Base-by-base conservation (phyloP, 306 rosid species). In the Betula pendula region DNA sequence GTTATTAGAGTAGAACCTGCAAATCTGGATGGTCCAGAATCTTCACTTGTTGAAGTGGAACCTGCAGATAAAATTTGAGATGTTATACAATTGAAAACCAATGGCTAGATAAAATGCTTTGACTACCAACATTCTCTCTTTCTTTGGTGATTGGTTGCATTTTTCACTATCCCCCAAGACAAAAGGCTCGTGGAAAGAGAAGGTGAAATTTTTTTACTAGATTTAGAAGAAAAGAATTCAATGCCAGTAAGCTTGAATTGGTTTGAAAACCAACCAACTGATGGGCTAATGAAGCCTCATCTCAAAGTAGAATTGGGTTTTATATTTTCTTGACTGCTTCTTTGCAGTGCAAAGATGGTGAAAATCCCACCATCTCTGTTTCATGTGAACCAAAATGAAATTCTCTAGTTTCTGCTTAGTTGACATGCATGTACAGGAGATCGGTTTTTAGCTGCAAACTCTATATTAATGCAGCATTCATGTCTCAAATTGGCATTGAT, bases 11-110 rank as follows among this genome's bases (percentile, higher is more conserved):
- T 50, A 69, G 49, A 87, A 95, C 98, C 96, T 95, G 97, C 75
- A 95, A 60, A 79, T 90, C 88, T 50, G 96, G 95, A 84, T 92
- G 97, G 85, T 95, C 90, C 81, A 95, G 29, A 83, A 78, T 73
- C 85, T 81, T 89, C 85, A 92, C 88, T 78, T 80, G 89, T 82
- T 89, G 87, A 87, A 70, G 83, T 0, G 96, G 92, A 82, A 90
- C 86, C 97, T 90, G 84, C 24, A 80, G 38, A 72, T 73, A 75
- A 22, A 68, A 65, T 80, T 77, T 51, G 58, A 63, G 15, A 80
- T 68, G 71, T 67, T 77, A 87, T 40, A 77, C 48, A 77, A 79
- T 65, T 31, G 35, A 45, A 68, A 12, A 27, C n/a, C 16, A 56
- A 75, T 38, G 72, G 31, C 49, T 62, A 7, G 20, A 44, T 66